Conservation (phyloP, 345 rosid genomes). For the Clausena lansium region DNA sequence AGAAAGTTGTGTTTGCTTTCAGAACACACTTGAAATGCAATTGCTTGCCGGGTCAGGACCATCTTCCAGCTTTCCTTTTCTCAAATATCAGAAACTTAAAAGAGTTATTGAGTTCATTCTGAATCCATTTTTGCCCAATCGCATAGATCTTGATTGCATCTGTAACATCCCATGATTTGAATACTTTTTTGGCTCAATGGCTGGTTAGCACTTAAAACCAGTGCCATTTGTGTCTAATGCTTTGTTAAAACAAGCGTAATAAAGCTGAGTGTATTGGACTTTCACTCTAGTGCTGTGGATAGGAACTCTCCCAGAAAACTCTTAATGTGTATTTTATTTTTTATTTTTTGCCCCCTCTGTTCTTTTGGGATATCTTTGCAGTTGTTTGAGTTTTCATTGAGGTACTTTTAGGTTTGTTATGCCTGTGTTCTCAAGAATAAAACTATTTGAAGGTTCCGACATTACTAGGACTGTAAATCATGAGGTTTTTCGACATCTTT, state of each 20-base stretch:
- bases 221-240: not conserved
- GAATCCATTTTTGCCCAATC: not conserved
- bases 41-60: not conserved
- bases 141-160: not conserved
- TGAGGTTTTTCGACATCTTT: not conserved
- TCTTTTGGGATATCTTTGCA: not conserved
- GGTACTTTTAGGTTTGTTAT: not conserved
- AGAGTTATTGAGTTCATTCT: not conserved
- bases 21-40: not conserved
- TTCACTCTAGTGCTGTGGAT: not conserved
- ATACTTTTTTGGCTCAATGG: not conserved
- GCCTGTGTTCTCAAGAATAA: not conserved
- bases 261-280: not conserved
- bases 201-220: not conserved
- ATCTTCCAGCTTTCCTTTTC: not conserved
- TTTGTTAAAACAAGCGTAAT: not conserved
- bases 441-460: not conserved
- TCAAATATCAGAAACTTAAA: not conserved
- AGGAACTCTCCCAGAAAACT: not conserved
- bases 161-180: not conserved
- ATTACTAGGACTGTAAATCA: not conserved
- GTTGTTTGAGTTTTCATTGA: constrained; percentile 3
- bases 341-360: not conserved
- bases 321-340: not conserved
- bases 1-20: constrained; percentile 3